Base-by-base conservation (phyloP, 805 yeast genomes). In the Pichia membranifaciens region DNA sequence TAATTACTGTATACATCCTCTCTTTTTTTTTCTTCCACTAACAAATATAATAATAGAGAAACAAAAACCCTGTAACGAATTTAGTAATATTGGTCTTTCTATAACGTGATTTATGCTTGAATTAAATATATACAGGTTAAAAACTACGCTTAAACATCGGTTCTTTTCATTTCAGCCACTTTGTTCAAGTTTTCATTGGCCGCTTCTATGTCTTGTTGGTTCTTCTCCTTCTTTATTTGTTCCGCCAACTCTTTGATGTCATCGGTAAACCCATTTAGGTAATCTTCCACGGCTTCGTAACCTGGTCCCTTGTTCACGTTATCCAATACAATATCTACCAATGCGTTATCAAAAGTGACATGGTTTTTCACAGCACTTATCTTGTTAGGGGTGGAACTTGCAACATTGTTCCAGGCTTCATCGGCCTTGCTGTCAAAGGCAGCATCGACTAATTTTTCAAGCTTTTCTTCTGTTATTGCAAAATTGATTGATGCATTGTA, bases 381-480 rank as follows among this genome's bases (percentile, higher is more conserved):
- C n/a, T 46, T 52, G 23, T 49, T 51, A n/a, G 60, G 54, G 16
- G 51, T 52, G 34, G 56, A 48, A 32, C 52, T 47, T 42, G 51
- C 45, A 38, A 52, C 44, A 15, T 48, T 41, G 2, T 50, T 17
- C 55, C 55, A 52, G n/a, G 42, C 34, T 55, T 46, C 48, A 64
- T 62, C 48, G 67, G 64, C 54, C 50, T 73, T 74, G 34, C 57
- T 61, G 33, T 58, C 56, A 51, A 82, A 78, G 42, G 87, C 82
- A 46, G 71, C 71, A 42, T 74, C 76, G 38, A 85, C 76, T 44
- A 82, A 78, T 18, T 64, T 68, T 38, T 74, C 76, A 51, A 85
- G 72, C 62, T 79, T 80, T 43, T 72, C 76, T 64, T 85, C 95
- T 28, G 82, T 82, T 35, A 87, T 78, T 55, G 88, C 85, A 66